Evolutionary conservation across 306 rosid genomes (phyloP).

Genomic region (Vigna hirtella): DNA sequence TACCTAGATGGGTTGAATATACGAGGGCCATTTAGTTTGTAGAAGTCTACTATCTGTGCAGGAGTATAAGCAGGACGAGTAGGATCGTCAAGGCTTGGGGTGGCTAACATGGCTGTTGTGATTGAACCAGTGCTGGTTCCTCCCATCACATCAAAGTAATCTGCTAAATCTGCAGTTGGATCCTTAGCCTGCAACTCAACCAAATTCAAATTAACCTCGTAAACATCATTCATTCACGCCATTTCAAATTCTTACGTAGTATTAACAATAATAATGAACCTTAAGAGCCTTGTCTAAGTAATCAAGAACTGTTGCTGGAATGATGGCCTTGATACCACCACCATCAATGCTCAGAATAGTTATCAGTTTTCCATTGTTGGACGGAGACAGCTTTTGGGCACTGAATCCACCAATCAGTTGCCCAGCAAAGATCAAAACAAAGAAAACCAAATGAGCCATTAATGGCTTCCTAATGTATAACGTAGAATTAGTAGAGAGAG

Average conservation of each 20-base stretch:
- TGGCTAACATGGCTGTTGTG: background rate
- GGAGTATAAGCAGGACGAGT: no score
- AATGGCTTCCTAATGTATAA: background rate
- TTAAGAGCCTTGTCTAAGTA: constrained; percentile 28
- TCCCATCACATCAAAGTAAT: background rate
- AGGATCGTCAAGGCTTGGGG: no score
- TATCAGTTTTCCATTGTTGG: background rate
- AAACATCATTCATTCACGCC: no score
- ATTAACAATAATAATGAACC: background rate
- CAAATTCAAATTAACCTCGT: background rate
- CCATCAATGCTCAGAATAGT: background rate
- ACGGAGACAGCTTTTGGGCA: background rate
- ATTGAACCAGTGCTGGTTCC: background rate
- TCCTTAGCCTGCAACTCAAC: background rate
- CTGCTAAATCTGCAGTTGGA: background rate
- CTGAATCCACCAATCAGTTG: background rate
- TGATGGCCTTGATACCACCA: background rate
- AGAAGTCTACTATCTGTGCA: no score
- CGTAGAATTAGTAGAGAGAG: no score
- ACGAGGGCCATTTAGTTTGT: no score
- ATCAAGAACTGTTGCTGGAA: background rate
- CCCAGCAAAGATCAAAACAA: background rate
- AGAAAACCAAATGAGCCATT: background rate
- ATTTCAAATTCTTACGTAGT: no score
- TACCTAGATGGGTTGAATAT: no score